Evolutionary conservation across 2,329 filamentous ascomycete genomes (phyloP).

Genomic region (Colletotrichum cereale): DNA sequence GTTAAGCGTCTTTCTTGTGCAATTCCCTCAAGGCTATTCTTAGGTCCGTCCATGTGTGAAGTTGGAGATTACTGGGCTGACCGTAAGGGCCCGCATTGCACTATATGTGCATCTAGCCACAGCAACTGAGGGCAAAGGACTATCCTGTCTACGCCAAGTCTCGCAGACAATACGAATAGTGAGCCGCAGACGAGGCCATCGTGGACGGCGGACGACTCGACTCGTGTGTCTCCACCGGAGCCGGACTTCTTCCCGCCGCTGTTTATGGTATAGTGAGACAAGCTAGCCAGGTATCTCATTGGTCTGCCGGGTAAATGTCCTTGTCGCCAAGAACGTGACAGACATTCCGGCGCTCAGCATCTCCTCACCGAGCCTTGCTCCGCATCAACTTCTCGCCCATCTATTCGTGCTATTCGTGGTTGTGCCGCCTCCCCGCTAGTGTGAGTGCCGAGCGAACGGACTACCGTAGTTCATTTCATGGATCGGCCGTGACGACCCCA

Average conservation of each 20-base stretch:
- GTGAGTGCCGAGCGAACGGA: background rate
- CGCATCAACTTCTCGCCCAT: constrained; percentile 9
- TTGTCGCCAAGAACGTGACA: constrained; percentile 23
- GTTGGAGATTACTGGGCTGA: background rate
- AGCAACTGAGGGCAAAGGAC: background rate
- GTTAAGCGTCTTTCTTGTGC: background rate
- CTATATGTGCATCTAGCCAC: background rate
- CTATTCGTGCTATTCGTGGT: too few species aligned
- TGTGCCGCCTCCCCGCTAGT: constrained; percentile 12
- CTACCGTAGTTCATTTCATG: background rate
- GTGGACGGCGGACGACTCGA: background rate
- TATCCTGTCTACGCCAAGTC: background rate
- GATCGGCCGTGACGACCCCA: constrained; percentile 2
- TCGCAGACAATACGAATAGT: background rate
- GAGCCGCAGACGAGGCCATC: background rate
- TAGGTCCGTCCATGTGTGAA: background rate
- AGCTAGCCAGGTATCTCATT: background rate
- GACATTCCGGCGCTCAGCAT: constrained; percentile 5
- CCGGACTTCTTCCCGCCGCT: constrained; percentile 24
- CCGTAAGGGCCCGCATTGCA: background rate
- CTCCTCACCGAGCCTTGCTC: constrained; percentile 6
- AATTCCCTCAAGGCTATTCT: background rate
- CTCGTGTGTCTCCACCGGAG: constrained; percentile 25
- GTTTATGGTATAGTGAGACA: background rate
- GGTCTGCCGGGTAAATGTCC: constrained; percentile 17